These are phyloP conservation scores for Arabis hirsuta DNA, from an alignment of 345 rosid species.

Conservation along the genomic window DNA sequence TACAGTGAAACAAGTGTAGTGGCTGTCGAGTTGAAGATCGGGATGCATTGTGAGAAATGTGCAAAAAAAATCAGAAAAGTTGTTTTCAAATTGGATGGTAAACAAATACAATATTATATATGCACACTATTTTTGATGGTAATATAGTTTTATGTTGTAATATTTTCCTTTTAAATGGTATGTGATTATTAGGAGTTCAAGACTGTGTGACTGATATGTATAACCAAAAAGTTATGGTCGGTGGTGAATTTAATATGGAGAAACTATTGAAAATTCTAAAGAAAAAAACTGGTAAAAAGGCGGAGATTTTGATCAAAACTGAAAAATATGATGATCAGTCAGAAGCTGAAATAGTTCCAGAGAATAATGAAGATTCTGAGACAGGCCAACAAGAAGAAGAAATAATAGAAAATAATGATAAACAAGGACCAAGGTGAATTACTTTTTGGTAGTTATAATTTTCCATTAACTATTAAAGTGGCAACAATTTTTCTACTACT, in stretches of 20 bases:
- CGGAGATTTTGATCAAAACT: not conserved
- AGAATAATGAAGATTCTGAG: not conserved
- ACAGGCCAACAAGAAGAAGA: too few species aligned
- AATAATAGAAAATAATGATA: not conserved
- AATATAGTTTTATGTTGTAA: not conserved
- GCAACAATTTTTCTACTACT: not conserved
- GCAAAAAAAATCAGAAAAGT: not conserved
- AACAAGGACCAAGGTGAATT: not conserved
- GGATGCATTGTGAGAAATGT: not conserved
- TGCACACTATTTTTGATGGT: not conserved
- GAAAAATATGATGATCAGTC: not conserved
- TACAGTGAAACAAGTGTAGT: not conserved
- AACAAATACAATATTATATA: not conserved
- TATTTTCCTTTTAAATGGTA: not conserved
- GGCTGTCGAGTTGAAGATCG: slow-evolving; percentile 12
- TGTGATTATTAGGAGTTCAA: slow-evolving; percentile 18
- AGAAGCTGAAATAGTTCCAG: not conserved
- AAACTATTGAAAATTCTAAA: not conserved
- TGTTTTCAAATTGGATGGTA: not conserved
- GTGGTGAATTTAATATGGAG: not conserved
- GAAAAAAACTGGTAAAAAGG: not conserved
- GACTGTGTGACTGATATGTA: not conserved
- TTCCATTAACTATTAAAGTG: too few species aligned
- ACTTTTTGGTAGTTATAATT: not conserved
- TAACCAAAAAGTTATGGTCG: slow-evolving; percentile 13